Conservation (phyloP, 768 basidiomycete genomes). For the Dioszegia aurantiaca region DNA sequence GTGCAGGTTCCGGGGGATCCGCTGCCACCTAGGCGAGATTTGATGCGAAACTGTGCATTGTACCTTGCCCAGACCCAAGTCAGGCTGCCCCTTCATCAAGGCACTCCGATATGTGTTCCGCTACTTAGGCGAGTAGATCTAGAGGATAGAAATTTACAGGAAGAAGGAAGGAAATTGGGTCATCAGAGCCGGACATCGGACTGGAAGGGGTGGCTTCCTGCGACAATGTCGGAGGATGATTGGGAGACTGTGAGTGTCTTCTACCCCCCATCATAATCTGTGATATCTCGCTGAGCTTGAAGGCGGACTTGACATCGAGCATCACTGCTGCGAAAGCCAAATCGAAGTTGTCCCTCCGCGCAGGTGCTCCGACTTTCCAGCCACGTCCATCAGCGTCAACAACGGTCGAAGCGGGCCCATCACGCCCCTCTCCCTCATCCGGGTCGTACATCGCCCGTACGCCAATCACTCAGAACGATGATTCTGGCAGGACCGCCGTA, state of each 20-base stretch:
- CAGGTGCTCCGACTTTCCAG: slow-evolving; percentile 11
- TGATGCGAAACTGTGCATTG: too few relatives aligned
- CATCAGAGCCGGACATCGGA: too few relatives aligned
- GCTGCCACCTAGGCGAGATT: too few relatives aligned
- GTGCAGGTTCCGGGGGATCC: background rate
- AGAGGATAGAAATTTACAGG: too few relatives aligned
- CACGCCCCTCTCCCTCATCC: background rate
- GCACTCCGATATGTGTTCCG: too few relatives aligned
- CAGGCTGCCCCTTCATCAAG: too few relatives aligned
- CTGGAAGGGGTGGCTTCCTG: too few relatives aligned
- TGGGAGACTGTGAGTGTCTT: slow-evolving; percentile 24
- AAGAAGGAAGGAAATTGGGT: too few relatives aligned
- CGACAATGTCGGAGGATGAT: slow-evolving; percentile 21
- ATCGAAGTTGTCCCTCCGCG: slow-evolving; percentile 7
- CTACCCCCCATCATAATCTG: too few relatives aligned
- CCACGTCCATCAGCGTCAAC: slow-evolving; percentile 3
- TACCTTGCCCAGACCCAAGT: too few relatives aligned
- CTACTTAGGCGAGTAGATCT: too few relatives aligned
- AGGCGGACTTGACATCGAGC: slow-evolving; percentile 19
- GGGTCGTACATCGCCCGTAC: background rate
- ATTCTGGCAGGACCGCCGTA: background rate
- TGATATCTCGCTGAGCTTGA: background rate
- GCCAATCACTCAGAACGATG: background rate
- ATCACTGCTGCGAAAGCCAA: slow-evolving; percentile 6
- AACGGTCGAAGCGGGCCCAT: background rate